phyloP scores from a whole-genome alignment of 2,329 filamentous ascomycete species.

The Dothiorella sarmentorum region DNA sequence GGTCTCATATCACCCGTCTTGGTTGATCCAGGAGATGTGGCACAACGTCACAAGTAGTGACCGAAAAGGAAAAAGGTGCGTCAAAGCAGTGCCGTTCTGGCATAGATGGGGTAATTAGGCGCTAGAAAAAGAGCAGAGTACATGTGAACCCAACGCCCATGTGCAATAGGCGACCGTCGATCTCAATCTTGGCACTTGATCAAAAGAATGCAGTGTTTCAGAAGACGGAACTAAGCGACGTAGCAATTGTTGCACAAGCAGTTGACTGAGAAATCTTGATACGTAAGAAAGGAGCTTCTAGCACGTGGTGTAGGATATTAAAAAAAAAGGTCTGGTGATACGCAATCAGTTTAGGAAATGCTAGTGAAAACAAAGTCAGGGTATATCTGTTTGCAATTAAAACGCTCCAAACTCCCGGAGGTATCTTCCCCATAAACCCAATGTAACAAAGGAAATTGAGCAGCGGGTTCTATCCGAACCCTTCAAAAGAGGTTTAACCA shows the following conservation, averaged over 20 bases:
- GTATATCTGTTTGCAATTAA: constrained; percentile 3
- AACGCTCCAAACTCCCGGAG: neutral
- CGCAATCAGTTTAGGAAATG: neutral
- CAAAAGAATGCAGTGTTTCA: constrained; percentile 3
- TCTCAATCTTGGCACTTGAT: constrained; percentile 10
- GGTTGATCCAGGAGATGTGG: no score
- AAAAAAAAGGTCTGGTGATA: neutral
- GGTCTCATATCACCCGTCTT: no score
- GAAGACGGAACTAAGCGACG: neutral
- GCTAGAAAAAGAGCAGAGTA: neutral
- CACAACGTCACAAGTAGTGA: neutral
- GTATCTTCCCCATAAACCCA: neutral
- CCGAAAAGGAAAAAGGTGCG: neutral
- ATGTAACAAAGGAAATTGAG: constrained; percentile 10
- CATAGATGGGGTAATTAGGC: neutral
- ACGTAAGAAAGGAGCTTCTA: neutral
- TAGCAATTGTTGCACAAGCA: neutral
- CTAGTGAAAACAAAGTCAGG: neutral
- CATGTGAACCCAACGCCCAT: constrained; percentile 8
- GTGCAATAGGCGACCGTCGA: constrained; percentile 4
- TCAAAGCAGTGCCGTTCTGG: neutral
- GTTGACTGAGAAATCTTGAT: neutral
- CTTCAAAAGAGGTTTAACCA: neutral
- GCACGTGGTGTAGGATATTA: neutral
- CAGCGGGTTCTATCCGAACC: neutral